Conservation (phyloP, 73 alveolate genomes). For the Stentor roeselii region DNA sequence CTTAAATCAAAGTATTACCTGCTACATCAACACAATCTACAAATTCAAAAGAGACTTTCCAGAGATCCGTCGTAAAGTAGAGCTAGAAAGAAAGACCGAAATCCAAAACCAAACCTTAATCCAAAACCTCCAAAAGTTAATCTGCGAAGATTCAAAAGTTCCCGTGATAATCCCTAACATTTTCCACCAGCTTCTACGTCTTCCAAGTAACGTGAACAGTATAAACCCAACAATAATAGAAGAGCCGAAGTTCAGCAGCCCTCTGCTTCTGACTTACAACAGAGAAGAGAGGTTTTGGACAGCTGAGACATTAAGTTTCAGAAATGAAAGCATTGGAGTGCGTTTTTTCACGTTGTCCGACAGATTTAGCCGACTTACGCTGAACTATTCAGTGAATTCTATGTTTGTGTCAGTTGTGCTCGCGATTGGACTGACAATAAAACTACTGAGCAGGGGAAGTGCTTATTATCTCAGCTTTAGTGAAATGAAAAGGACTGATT, state of each 20-base stretch:
- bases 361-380: constrained; percentile 33
- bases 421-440: constrained; percentile 46
- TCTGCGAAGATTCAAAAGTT: not conserved
- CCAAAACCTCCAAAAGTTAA: too few species aligned
- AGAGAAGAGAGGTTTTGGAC: not conserved
- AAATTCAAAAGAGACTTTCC: not conserved
- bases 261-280: not conserved
- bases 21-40: not conserved
- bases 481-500: constrained; percentile 14
- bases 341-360: constrained; percentile 54
- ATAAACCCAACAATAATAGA: not conserved
- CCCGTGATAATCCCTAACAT: not conserved
- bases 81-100: not conserved
- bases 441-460: constrained; percentile 41
- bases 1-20: not conserved
- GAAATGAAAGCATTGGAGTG: constrained; percentile 40
- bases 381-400: constrained; percentile 43
- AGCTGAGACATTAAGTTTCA: not conserved
- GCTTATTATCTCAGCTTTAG: not conserved
- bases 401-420: constrained; percentile 61
- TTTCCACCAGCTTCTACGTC: not conserved
- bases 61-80: not conserved
- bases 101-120: not conserved
- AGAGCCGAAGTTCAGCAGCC: not conserved
- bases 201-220: not conserved